These are phyloP conservation scores for Lentinula novae-zelandiae DNA, from an alignment of 1,284 basidiomycete genomes.

Conservation along the genomic window DNA sequence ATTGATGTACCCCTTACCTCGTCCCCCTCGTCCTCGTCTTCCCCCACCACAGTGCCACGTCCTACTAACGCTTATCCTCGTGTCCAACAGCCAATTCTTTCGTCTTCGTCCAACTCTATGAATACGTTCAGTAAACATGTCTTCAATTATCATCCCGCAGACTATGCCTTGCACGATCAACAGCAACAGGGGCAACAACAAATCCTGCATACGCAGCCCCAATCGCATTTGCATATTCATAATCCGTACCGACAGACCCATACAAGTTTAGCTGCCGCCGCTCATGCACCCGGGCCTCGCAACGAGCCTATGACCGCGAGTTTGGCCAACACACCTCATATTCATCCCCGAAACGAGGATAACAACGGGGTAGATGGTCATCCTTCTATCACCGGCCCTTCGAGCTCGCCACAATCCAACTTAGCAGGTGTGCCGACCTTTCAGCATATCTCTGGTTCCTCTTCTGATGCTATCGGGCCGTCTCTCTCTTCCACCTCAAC, in stretches of 20 bases:
- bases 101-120: neutral
- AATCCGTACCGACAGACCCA: neutral
- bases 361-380: neutral
- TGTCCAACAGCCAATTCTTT: neutral
- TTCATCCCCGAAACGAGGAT: neutral
- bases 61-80: neutral
- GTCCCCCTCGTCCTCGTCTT: neutral
- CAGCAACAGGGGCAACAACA: neutral
- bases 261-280: neutral
- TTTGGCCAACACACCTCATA: neutral
- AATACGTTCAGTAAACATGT: slow-evolving; percentile 11
- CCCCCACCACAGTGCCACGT: neutral
- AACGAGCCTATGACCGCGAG: neutral
- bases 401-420: neutral
- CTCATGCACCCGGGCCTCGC: neutral
- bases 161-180: neutral
- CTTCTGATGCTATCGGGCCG: neutral
- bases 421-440: neutral
- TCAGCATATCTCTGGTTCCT: neutral
- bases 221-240: neutral
- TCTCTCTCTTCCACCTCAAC: neutral
- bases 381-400: neutral
- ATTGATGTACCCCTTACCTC: neutral
- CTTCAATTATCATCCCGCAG: slow-evolving; percentile 1
- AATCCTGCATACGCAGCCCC: neutral